Percentiles rank a stretch among this genome's conserved stretches.
Conservation (phyloP, 345 rosid species). For the Euphorbia lathyris region DNA sequence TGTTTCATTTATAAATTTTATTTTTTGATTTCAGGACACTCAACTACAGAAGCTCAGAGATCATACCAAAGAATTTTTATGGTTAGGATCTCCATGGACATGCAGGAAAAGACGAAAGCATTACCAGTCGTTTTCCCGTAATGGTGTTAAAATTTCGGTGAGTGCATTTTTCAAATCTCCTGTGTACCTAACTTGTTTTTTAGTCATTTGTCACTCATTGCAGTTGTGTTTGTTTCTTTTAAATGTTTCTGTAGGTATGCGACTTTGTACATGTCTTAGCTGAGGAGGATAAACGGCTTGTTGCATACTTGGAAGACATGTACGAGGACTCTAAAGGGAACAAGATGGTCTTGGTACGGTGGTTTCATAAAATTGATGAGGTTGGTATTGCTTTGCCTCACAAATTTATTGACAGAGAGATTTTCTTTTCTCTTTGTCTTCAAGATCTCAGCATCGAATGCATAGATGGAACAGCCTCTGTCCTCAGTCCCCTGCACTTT, state of each 20-base stretch:
- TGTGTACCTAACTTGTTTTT: not conserved
- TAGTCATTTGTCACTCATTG: not conserved
- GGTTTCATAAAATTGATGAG: constrained; percentile 95
- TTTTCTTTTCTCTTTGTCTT: constrained; percentile 75
- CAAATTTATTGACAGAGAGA: constrained; percentile 67
- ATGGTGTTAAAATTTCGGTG: constrained; percentile 67
- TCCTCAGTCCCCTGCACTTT: constrained; percentile 70
- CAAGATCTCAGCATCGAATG: constrained; percentile 89
- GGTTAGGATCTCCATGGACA: constrained; percentile 70
- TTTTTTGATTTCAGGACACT: constrained; percentile 21
- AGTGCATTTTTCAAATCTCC: constrained; percentile 22
- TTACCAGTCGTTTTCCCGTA: constrained; percentile 56
- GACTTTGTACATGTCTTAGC: constrained; percentile 73
- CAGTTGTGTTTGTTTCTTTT: not conserved
- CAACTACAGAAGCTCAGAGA: constrained; percentile 29
- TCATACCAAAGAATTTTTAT: constrained; percentile 30
- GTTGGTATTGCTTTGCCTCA: constrained; percentile 61
- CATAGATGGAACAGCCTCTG: constrained; percentile 82
- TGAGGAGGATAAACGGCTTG: constrained; percentile 63
- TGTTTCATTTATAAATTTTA: not conserved
- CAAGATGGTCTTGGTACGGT: constrained; percentile 74
- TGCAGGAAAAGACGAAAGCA: constrained; percentile 58
- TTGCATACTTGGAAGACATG: constrained; percentile 81
- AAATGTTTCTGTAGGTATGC: constrained; percentile 49
- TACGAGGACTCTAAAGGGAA: constrained; percentile 68